Evolutionary conservation across 345 rosid species (phyloP).

Genomic region (Brassica carinata): DNA sequence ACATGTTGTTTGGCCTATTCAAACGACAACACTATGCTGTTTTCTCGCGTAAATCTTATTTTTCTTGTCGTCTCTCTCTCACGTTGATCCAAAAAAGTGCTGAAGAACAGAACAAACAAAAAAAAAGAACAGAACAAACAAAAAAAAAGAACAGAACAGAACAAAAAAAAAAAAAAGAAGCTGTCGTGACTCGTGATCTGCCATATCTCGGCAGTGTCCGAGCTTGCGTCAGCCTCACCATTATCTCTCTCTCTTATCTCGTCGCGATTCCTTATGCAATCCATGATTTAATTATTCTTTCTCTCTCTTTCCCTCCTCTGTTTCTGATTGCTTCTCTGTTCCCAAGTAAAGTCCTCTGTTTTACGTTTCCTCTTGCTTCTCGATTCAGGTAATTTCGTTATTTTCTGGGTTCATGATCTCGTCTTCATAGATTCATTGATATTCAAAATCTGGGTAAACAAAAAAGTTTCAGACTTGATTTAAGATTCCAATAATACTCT

Average conservation of each 20-base stretch:
- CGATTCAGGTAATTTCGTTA: slow-evolving; percentile 6
- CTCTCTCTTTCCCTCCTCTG: not conserved
- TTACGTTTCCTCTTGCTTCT: slow-evolving; percentile 34
- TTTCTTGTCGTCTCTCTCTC: not conserved
- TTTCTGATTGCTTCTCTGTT: slow-evolving; percentile 10
- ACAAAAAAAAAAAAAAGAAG: not conserved
- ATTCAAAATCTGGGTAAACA: not conserved
- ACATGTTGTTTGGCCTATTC: not conserved
- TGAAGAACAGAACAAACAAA: not conserved
- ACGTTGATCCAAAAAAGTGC: slow-evolving; percentile 13
- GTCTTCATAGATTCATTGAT: not conserved
- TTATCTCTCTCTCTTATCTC: slow-evolving; percentile 37
- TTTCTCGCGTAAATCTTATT: slow-evolving; percentile 31
- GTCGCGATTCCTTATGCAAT: slow-evolving; percentile 34
- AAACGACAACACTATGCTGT: slow-evolving; percentile 5
- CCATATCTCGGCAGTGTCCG: slow-evolving; percentile 33
- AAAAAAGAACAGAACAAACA: not conserved
- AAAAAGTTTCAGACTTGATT: slow-evolving; percentile 3
- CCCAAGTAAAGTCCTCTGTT: slow-evolving; percentile 33
- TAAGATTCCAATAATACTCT: slow-evolving; percentile 22
- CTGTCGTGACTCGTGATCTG: slow-evolving; percentile 37
- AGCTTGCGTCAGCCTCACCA: slow-evolving; percentile 36
- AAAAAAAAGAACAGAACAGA: too few relatives aligned
- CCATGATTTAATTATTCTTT: not conserved
- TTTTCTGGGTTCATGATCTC: not conserved